Evolutionary conservation across 352 stramenopile species (phyloP).

Genomic region (Blastocystis sp.): DNA sequence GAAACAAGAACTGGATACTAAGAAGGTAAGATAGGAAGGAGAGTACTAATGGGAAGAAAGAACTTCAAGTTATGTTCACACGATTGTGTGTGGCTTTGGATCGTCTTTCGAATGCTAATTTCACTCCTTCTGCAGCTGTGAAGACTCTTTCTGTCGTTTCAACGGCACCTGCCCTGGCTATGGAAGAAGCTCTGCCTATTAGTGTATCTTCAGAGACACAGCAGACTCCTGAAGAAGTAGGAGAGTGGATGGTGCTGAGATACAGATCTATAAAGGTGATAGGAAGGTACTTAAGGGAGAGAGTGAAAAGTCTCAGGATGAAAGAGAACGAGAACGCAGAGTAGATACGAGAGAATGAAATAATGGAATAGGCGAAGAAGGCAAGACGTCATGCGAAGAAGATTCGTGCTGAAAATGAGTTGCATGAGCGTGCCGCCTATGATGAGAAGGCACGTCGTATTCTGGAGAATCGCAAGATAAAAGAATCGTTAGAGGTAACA

Average conservation of each 20-base stretch:
- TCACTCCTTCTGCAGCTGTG: slow-evolving; percentile 79
- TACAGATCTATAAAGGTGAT: neutral
- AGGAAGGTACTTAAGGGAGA: slow-evolving; percentile 6
- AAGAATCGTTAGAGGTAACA: slow-evolving; percentile 26
- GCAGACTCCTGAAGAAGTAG: slow-evolving; percentile 66
- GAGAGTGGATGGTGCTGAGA: slow-evolving; percentile 41
- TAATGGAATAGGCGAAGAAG: slow-evolving; percentile 16
- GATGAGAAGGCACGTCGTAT: slow-evolving; percentile 48
- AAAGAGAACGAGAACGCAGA: slow-evolving; percentile 8
- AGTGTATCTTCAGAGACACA: slow-evolving; percentile 55
- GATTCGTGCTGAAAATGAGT: slow-evolving; percentile 17
- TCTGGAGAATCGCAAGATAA: slow-evolving; percentile 50
- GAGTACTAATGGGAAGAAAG: slow-evolving; percentile 67
- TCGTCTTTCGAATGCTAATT: slow-evolving; percentile 82
- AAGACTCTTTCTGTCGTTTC: slow-evolving; percentile 66
- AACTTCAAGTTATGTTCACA: slow-evolving; percentile 80
- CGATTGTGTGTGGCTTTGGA: slow-evolving; percentile 80
- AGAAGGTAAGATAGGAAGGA: neutral
- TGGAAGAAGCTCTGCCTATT: slow-evolving; percentile 67
- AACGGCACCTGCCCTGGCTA: slow-evolving; percentile 57
- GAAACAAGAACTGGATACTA: slow-evolving; percentile 71
- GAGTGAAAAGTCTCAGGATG: slow-evolving; percentile 28
- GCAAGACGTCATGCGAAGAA: neutral
- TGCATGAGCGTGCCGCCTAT: slow-evolving; percentile 38
- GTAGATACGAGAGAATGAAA: neutral